Evolutionary conservation across 805 yeast genomes (phyloP), one percentile per base, ranked within the genome.

Genomic region (Candida loeiensis): DNA sequence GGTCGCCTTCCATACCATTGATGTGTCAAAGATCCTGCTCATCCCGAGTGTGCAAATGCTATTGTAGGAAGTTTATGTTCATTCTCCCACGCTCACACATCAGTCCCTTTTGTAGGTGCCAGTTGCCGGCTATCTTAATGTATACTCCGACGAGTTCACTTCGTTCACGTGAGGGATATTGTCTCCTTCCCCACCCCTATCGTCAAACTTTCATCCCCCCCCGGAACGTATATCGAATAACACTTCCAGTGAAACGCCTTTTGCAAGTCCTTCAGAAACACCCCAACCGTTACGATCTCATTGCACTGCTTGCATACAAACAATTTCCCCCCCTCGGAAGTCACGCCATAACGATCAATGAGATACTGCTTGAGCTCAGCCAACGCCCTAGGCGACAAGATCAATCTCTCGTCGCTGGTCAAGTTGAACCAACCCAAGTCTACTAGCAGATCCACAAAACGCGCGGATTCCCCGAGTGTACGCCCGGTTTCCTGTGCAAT

Each of bases 221-320:
- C 61, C 18, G 65, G 58, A 14, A 49, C 45, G 45, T 57, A 76
- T n/a, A 72, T 55, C 4, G 55, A 61, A 29, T 60, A 61, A 52
- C 87, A 81, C 24, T 55, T 58, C 33, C 53, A 53, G 54, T 81
- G 87, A 49, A 76, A 76, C 1, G 49, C 47, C 16, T 15, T 13
- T 4, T 24, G 26, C 22, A 34, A 17, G 7, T 37, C 47, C 21
- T 59, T 56, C 0, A 51, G 44, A 47, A 79, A 15, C 15, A 39
- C 72, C 1, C 88, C 88, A 25, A 70, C 43, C 0, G 84, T 80
- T 3, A 76, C 73, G 4, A 80, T 58, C 21, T 70, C 76, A 19
- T 61, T 56, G 55, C 87, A 81, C 12, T 74, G 79, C 20, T 46
- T 39, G 49, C 88, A 81, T 17, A 53, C 14, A 9, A 66, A 54